phyloP scores from a whole-genome alignment of 1,139 yeast species.

The Yamadazyma triangularis region DNA sequence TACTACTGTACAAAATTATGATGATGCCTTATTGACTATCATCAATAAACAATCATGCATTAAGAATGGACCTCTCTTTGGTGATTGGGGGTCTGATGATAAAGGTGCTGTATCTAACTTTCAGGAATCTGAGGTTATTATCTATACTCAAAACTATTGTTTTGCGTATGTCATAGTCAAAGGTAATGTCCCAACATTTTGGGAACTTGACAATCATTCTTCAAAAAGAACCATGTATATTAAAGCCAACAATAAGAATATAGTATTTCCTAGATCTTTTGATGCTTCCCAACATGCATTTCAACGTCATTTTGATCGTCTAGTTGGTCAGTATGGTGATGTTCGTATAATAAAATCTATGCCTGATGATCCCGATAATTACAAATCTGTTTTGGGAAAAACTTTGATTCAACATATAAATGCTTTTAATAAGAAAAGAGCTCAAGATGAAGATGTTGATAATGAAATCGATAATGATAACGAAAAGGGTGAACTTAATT shows the following conservation, averaged over 20 bases:
- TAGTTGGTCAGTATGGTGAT: slow-evolving; percentile 58
- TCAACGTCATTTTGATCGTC: slow-evolving; percentile 55
- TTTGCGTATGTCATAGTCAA: slow-evolving; percentile 56
- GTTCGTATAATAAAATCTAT: slow-evolving; percentile 55
- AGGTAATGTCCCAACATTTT: slow-evolving; percentile 69
- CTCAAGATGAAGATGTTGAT: slow-evolving; percentile 3
- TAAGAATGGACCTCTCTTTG: slow-evolving; percentile 57
- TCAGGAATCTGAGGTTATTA: slow-evolving; percentile 61
- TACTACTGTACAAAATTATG: slow-evolving; percentile 27
- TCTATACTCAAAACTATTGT: slow-evolving; percentile 49
- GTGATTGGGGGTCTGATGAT: slow-evolving; percentile 68
- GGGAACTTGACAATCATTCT: slow-evolving; percentile 50
- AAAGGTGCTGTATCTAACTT: slow-evolving; percentile 65
- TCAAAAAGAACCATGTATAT: slow-evolving; percentile 32
- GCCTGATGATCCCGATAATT: slow-evolving; percentile 34
- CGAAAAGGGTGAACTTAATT: slow-evolving; percentile 7
- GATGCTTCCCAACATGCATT: slow-evolving; percentile 66
- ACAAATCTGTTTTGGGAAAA: slow-evolving; percentile 31
- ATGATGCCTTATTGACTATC: slow-evolving; percentile 51
- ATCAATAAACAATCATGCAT: slow-evolving; percentile 65
- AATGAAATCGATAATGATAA: slow-evolving; percentile 1
- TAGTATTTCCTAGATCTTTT: slow-evolving; percentile 53
- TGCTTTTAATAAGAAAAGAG: slow-evolving; percentile 17
- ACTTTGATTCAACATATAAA: slow-evolving; percentile 29
- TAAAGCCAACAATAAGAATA: slow-evolving; percentile 37